Base-by-base conservation (phyloP, 2,329 filamentous ascomycete species). In the Dendrostoma leiphaemia region DNA sequence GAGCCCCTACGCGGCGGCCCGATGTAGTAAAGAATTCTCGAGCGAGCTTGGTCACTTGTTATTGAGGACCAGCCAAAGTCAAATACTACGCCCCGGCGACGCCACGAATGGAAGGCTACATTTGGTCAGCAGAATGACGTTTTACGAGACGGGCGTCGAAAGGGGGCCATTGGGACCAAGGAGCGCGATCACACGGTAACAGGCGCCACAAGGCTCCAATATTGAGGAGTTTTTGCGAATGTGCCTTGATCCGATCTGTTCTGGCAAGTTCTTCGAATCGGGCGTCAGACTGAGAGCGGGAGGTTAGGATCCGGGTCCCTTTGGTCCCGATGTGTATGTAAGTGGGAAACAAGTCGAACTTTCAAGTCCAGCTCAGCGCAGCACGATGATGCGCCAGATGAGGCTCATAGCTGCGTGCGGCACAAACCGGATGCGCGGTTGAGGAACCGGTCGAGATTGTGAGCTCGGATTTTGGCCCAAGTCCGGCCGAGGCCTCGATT, bases 311-410 rank as follows among this genome's bases (percentile, higher is more conserved):
- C 17, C 51, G 51, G 51, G 43, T 44, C 29, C 40, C 41, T 44
- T 54, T 45, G 47, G 55, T 48, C 31, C 47, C 41, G 43, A 40
- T 37, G 17, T 21, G 7, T 28, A 44, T 28, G 12, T n/a, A n/a
- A 38, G 15, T 43, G 28, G 44, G 24, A 40, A 29, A 32, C 35
- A 17, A 46, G 32, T 40, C 38, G 35, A 44, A 43, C 13, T 28
- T 52, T 52, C 50, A 52, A 38, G 6, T 38, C 35, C 8, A 7
- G 15, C 32, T n/a, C 4, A 12, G 32, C n/a, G 8, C 19, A 32
- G 4, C n/a, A 46, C 29, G 10, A 15, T 46, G 17, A 29, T 24
- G 23, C 26, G 23, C 46, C 26, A 40, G 34, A 32, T 41, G 26
- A 38, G 23, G 47, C 47, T 40, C 47, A 26, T 35, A 49, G 23